Conservation (phyloP, 495 filamentous ascomycete species). For the Aspergillus hancockii region DNA sequence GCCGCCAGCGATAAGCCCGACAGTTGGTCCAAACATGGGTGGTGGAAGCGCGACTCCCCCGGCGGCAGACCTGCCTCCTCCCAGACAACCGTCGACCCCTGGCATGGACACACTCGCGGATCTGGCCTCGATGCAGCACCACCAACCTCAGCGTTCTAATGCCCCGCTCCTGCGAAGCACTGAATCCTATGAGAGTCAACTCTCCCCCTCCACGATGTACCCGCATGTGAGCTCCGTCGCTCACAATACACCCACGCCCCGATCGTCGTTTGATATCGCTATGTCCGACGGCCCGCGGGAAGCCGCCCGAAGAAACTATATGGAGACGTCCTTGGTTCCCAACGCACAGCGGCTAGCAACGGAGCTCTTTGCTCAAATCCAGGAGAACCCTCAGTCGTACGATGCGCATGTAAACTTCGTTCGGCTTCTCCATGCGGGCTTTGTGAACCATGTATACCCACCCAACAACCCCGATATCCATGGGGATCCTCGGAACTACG, state of each 20-base stretch:
- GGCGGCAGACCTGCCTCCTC: constrained; percentile 31
- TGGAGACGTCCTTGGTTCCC: constrained; percentile 52
- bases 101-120: constrained; percentile 69
- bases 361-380: constrained; percentile 54
- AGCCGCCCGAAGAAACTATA: constrained; percentile 49
- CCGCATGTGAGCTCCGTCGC: constrained; percentile 51
- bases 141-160: constrained; percentile 53
- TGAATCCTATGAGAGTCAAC: constrained; percentile 49
- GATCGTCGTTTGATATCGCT: constrained; percentile 56
- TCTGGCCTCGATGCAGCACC: constrained; percentile 66
- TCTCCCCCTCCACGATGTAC: constrained; percentile 49
- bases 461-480: constrained; percentile 48
- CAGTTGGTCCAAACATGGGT: constrained; percentile 30
- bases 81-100: constrained; percentile 55
- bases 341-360: constrained; percentile 55
- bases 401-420: constrained; percentile 66
- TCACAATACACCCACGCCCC: constrained; percentile 52
- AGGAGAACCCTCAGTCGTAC: constrained; percentile 64
- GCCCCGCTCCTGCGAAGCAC: constrained; percentile 46
- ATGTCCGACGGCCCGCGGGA: constrained; percentile 57
- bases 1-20: constrained; percentile 27
- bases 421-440: constrained; percentile 62
- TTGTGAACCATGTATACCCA: constrained; percentile 55
- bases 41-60: constrained; percentile 37
- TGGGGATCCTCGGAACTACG: constrained; percentile 52